Conservation (phyloP, 2,329 filamentous ascomycete genomes). For the Pseudogymnoascus sp. region DNA sequence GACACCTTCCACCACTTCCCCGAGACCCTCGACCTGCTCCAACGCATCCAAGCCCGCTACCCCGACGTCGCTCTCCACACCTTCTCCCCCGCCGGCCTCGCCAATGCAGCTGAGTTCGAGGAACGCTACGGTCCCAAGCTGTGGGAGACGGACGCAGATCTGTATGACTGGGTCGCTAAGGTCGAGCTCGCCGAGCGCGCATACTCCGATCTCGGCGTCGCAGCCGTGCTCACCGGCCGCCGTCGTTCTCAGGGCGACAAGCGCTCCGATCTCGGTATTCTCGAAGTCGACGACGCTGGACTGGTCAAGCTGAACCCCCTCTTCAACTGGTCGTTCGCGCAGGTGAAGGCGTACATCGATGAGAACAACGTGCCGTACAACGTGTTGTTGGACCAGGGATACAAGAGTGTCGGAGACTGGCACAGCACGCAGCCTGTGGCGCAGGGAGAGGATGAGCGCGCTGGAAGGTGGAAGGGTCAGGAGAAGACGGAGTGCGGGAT, state of each 20-base stretch:
- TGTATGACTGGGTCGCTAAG: slow-evolving; percentile 96
- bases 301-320: slow-evolving; percentile 97
- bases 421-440: slow-evolving; percentile 88
- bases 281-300: slow-evolving; percentile 82
- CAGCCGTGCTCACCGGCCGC: slow-evolving; percentile 86
- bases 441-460: slow-evolving; percentile 89
- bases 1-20: slow-evolving; percentile 78
- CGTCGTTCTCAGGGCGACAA: slow-evolving; percentile 88
- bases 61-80: slow-evolving; percentile 74
- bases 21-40: slow-evolving; percentile 67
- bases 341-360: slow-evolving; percentile 82
- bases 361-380: slow-evolving; percentile 91
- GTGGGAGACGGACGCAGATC: slow-evolving; percentile 78
- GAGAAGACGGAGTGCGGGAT: slow-evolving; percentile 97
- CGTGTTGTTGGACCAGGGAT: slow-evolving; percentile 80
- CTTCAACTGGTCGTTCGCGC: slow-evolving; percentile 85
- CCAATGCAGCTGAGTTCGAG: slow-evolving; percentile 71
- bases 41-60: slow-evolving; percentile 70
- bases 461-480: slow-evolving; percentile 94
- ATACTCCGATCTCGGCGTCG: slow-evolving; percentile 78
- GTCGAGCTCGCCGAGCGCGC: slow-evolving; percentile 92
- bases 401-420: slow-evolving; percentile 98
- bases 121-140: slow-evolving; percentile 71
- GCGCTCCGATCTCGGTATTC: slow-evolving; percentile 80
- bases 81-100: slow-evolving; percentile 75